These are phyloP conservation scores for Aspergillus affinis DNA, from an alignment of 495 filamentous ascomycete genomes.

Conservation along the genomic window DNA sequence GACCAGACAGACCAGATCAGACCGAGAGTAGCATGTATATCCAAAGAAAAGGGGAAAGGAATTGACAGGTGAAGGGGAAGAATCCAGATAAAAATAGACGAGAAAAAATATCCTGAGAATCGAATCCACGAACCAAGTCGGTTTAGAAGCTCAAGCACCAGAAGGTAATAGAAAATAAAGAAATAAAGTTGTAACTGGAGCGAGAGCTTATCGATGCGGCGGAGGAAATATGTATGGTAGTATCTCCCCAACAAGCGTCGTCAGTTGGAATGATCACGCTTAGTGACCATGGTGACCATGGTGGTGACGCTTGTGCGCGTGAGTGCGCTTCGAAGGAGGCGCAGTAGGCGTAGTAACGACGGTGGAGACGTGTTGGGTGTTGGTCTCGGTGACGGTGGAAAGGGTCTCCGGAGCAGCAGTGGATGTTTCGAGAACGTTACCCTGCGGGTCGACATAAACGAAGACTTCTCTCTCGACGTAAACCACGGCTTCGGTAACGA, in stretches of 20 bases:
- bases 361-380: conserved; percentile 19
- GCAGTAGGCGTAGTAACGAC: conserved; percentile 27
- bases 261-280: neutral
- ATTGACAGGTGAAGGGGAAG: conserved; percentile 11
- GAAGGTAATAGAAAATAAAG: neutral
- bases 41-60: conserved; percentile 11
- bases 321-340: conserved; percentile 16
- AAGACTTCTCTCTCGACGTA: conserved; percentile 38
- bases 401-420: conserved; percentile 16
- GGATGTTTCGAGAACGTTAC: conserved; percentile 23
- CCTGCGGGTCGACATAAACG: conserved; percentile 33
- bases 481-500: conserved; percentile 35
- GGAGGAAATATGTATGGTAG: no score
- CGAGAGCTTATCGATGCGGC: neutral
- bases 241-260: neutral
- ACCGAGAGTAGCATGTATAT: conserved; percentile 12
- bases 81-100: conserved; percentile 4
- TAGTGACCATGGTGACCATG: conserved; percentile 25
- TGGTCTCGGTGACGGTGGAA: conserved; percentile 15
- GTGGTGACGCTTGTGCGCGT: conserved; percentile 9
- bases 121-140: neutral
- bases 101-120: conserved; percentile 3
- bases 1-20: neutral
- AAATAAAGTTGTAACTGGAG: neutral
- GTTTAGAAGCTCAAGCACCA: neutral